Evolutionary conservation across 192 early-diverging fungal genomes (phyloP).

Genomic region (Podila epicladia): DNA sequence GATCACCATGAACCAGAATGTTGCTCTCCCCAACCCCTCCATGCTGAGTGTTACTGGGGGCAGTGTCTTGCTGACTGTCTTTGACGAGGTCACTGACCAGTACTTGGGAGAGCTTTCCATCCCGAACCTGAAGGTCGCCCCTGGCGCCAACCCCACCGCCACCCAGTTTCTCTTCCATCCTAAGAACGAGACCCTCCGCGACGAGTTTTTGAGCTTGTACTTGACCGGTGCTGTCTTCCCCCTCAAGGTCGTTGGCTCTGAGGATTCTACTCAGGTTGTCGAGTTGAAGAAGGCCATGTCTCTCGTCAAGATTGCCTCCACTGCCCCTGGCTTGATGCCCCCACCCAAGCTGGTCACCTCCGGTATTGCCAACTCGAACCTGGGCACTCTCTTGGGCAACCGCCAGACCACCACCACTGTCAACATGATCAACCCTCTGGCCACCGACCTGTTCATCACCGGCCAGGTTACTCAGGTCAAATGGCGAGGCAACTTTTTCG

Average conservation of each 20-base stretch:
- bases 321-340: conserved; percentile 28
- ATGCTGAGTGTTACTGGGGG: conserved; percentile 28
- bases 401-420: conserved; percentile 26
- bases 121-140: conserved; percentile 35
- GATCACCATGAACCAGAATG: conserved; percentile 48
- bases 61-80: conserved; percentile 31
- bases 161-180: conserved; percentile 48
- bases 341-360: conserved; percentile 24
- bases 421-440: conserved; percentile 41
- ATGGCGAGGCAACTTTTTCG: conserved; percentile 42
- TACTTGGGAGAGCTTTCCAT: conserved; percentile 40
- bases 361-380: conserved; percentile 25
- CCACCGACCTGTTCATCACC: conserved; percentile 24
- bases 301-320: conserved; percentile 12
- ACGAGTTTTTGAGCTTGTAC: conserved; percentile 37
- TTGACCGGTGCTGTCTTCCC: conserved; percentile 20
- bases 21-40: conserved; percentile 38
- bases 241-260: conserved; percentile 38
- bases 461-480: conserved; percentile 32
- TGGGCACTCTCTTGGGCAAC: conserved; percentile 27
- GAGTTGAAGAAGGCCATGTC: conserved; percentile 44
- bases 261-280: conserved; percentile 20
- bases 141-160: conserved; percentile 33
- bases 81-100: conserved; percentile 36
- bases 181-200: conserved; percentile 36